Evolutionary conservation across 1,284 basidiomycete genomes (phyloP), one percentile per base, ranked within the genome.

Genomic region (Psilocybe mexicana): DNA sequence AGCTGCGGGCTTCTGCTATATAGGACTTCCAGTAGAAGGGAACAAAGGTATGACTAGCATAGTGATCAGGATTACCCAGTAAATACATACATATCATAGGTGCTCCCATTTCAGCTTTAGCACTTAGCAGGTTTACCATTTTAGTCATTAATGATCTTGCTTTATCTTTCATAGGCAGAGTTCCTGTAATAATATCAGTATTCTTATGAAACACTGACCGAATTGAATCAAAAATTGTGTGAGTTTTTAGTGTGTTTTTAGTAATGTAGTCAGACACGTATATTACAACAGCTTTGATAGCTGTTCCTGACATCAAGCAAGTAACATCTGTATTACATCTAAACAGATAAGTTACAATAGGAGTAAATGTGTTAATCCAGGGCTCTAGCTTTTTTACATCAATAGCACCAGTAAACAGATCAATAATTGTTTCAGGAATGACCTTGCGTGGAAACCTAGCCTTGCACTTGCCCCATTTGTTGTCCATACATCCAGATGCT

Each of bases 191-290:
- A 33, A 54, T 54, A 25, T 54, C 52, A 38, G 8, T 6, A 25
- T 46, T 46, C 40, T 28, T 54, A 6, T 40, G 35, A 38, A 54
- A 54, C 8, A 46, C n/a, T 10, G 36, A 8, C 14, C 12, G 8
- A 1, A 54, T 38, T 25, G 63, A 48, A 1, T 64, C 64, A 61
- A 67, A 67, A n/a, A 65, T 64, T 6, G 45, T 42, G 45, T 67
- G 59, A 8, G 64, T 65, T 44, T 66, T 66, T 11, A 68, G 35
- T 14, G 54, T 49, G 3, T 46, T 24, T 43, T 68, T 69, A 11
- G 67, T 65, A n/a, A 69, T 61, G 43, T 68, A 70, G 54, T 68
- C 65, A 6, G 65, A 64, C 7, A 68, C 55, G 55, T 67, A 69
- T 33, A 33, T 33, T 6, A 33, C 30, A 6, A 33, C 30, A 4